Base-by-base conservation (phyloP, 2,329 filamentous ascomycete genomes). In the Ceratocystis colombiana region DNA sequence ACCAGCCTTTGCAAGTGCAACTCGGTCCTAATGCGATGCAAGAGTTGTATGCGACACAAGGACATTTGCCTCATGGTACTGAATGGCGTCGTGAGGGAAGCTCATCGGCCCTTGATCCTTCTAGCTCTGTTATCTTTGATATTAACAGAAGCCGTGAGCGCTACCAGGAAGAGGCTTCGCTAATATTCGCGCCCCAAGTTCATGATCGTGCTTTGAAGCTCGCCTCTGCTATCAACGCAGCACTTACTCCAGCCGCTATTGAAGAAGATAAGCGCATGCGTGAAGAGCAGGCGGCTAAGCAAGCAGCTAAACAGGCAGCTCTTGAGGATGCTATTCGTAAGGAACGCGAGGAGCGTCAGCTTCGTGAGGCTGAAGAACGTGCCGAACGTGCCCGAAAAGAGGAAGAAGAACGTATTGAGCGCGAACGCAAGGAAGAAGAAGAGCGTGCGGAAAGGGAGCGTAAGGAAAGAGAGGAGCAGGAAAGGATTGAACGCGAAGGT, bases 101-200 rank as follows among this genome's bases (percentile, higher is more conserved):
- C n/a, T n/a, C 64, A 22, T 57, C 62, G 46, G 74, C 77, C 69
- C 76, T 81, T 71, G 87, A 89, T 67, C 88, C 88, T 12, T 79
- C 84, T n/a, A 87, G 88, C 70, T 88, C 90, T 12, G 86, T 92
- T 30, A 79, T 85, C 2, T 97, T 97, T 74, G 78, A 81, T 22
- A 80, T 90, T 7, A 83, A 85, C 46, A 80, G 84, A 7, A 97
- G 94, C 0, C 79, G 82, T 66, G 81, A 82, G 64, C 87, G 94
- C 68, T 99, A 95, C 87, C 84, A 89, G 72, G 90, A 96, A 72
- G 95, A 97, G 74, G 87, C 91, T 7, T 86, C 88, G 69, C 86
- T 99, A 74, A 81, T 97, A 0, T 97, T 94, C 30, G 76, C 79
- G 25, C 80, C 77, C 62, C 82, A 87, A 62, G 66, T 69, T 64